Base-by-base conservation (phyloP, 1,284 basidiomycete genomes). In the Leccinum pachyderme region DNA sequence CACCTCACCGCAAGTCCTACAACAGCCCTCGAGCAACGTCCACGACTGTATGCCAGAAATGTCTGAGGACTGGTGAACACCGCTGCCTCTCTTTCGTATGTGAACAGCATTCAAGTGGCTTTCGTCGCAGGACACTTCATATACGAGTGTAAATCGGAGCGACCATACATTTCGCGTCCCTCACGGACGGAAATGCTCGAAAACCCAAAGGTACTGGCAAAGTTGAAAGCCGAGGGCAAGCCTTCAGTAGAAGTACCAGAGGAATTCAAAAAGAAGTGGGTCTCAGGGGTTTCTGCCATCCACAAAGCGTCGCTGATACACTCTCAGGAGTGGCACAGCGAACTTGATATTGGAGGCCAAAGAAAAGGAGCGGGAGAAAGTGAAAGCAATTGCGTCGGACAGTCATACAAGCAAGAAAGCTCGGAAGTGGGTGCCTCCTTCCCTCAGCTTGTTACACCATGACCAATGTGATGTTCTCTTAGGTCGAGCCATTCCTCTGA, bases 1-100 rank as follows among this genome's bases (percentile, higher is more conserved):
- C 88, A n/a, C 89, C 88, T 1, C 89, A 90, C 65, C 75, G 75
- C 56, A 77, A 73, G 54, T 81, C 81, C 3, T 71, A 76, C 32
- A 86, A 79, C 67, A 80, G 79, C 51, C 84, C 87, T 9, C 76
- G 81, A 9, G 81, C 88, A 29, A 80, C 77, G 1, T 72, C 81
- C 1, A 80, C 80, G 1, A 91, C 89, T 0, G 66, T 88, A 33
- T 92, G 89, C 70, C 89, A 92, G 70, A 91, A 87, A 72, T 92
- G 89, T 64, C 77, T 91, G 29, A 73, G 77, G 43, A 77, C 77
- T 68, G 88, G 88, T 84, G 37, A 59, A 37, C 73, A 64, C 32
- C 22, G 37, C 37, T 46, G 29, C 41, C 7, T 4, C 25, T n/a
- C 11, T 15, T 45, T 37, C 24, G n/a, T 24, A 39, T 7, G 9